phyloP scores from a whole-genome alignment of 768 basidiomycete species.

The Tubosaeta brunneosetosa region DNA sequence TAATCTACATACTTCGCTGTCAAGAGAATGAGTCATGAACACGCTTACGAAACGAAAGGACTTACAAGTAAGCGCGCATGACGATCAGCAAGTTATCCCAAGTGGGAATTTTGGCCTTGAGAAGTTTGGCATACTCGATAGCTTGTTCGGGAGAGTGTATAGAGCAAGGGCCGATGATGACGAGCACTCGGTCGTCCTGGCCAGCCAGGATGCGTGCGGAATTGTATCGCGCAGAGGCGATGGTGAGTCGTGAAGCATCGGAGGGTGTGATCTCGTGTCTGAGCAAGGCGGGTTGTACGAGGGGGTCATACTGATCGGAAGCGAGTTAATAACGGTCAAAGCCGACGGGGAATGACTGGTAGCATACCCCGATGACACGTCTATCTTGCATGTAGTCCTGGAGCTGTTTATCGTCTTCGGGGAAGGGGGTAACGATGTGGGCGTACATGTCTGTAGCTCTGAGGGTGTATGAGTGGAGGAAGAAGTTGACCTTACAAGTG shows the following conservation, averaged over 20 bases:
- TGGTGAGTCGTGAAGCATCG: slow-evolving; percentile 60
- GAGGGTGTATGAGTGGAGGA: not conserved
- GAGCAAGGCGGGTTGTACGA: slow-evolving; percentile 88
- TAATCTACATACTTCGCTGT: slow-evolving; percentile 35
- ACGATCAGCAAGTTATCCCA: slow-evolving; percentile 82
- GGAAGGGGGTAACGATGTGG: slow-evolving; percentile 58
- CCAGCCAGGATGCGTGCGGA: slow-evolving; percentile 80
- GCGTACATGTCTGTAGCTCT: slow-evolving; percentile 7
- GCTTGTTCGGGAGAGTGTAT: slow-evolving; percentile 90
- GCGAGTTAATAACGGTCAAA: slow-evolving; percentile 7
- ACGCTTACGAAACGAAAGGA: slow-evolving; percentile 16
- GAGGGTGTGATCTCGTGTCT: slow-evolving; percentile 79
- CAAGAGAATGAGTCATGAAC: slow-evolving; percentile 31
- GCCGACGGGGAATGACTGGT: not conserved
- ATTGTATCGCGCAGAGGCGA: slow-evolving; percentile 73
- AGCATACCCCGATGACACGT: slow-evolving; percentile 69
- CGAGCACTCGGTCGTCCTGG: slow-evolving; percentile 79
- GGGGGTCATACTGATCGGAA: slow-evolving; percentile 77
- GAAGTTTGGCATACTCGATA: slow-evolving; percentile 70
- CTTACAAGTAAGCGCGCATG: slow-evolving; percentile 97
- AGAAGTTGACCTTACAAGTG: slow-evolving; percentile 1
- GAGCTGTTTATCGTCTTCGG: slow-evolving; percentile 59
- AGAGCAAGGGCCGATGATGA: slow-evolving; percentile 93
- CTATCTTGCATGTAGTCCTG: slow-evolving; percentile 76
- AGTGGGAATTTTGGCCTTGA: slow-evolving; percentile 59